Base-by-base conservation (phyloP, 1,139 yeast species). In the Blastobotrys indianensis region DNA sequence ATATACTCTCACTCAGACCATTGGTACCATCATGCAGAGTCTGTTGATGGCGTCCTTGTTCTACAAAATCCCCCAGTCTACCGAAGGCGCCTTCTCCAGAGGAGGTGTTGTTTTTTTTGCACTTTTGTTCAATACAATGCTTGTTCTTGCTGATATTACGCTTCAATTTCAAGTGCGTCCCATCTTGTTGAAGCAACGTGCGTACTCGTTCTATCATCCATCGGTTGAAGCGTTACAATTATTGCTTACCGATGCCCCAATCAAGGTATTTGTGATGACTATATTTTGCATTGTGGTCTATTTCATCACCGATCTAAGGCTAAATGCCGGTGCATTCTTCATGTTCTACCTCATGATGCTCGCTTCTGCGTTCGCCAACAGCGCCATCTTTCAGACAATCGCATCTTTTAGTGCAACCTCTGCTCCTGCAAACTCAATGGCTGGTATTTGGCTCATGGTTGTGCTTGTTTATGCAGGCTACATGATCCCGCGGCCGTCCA, bases 351-450 rank as follows among this genome's bases (percentile, higher is more conserved):
- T 66, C 36, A 32, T 56, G 31, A n/a, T 56, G 47, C 68, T 72
- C 35, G 11, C 66, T 70, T 51, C 69, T 69, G 56, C 65, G 68
- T 39, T 58, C 49, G 31, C 47, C 11, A 36, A 43, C 1, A 71
- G 80, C 2, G 78, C 75, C 54, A 68, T 77, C 52, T 80, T 80
- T 64, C 74, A 80, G 57, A 65, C 77, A 42, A 70, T 80, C 58
- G 82, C 85, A 41, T 74, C 82, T 17, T 59, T 73, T 30, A 70
- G 79, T 25, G 75, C 70, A 30, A 72, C 77, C 38, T 68, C 77
- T 50, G 72, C 75, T 11, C 72, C 74, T 46, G 85, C 85, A 13
- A 73, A 74, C 67, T 69, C 76, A 7, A 66, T 76, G 10, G 75
- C 77, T 5, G 72, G 78, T 41, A 59, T 73, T 13, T 60, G 72